Base-by-base conservation (phyloP, 2,329 filamentous ascomycete genomes). In the Cladophialophora exuberans region DNA sequence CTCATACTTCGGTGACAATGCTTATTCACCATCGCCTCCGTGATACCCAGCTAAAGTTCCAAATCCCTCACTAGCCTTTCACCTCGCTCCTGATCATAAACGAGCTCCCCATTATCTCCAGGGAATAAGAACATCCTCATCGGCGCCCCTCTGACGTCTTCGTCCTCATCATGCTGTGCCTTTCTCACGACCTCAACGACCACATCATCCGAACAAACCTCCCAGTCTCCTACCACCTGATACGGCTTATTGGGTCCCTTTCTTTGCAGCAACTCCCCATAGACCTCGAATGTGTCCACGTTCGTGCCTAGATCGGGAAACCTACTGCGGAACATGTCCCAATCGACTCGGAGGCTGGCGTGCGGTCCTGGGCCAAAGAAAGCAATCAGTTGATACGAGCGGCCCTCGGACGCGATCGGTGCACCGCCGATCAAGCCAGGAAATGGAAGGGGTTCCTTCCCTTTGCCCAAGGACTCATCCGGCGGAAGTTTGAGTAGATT, bases 151-250 rank as follows among this genome's bases (percentile, higher is more conserved):
- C 4, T 7, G 3, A 20, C 3, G 13, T 30, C 1, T 30, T 45
- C 25, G 15, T 31, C 25, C 11, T 45, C 25, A 15, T 30, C 15
- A 13, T 30, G 9, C 18, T 26, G 23, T 10, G 25, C 7, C 10
- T 48, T 48, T 30, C 26, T 36, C n/a, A 39, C 50, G 6, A 52
- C 25, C 20, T 46, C 50, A 26, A 46, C 30, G 3, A 20, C 50
- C 13, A 52, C 33, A 46, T 52, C 41, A 26, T 52, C 50, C 30
- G 46, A 38, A 18, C 50, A 52, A n/a, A 52, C 4, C 50, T 52
- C 28, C 50, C 50, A 52, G 18, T 52, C 50, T 3, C 41, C 50
- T 9, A 28, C 18, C 1, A 17, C n/a, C 3, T 6, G 20, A n/a
- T 38, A 52, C 7, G 31, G 18, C 17, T 39, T 22, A 33, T 25